Base-by-base conservation (phyloP, 345 rosid genomes). In the Lagerstroemia speciosa region DNA sequence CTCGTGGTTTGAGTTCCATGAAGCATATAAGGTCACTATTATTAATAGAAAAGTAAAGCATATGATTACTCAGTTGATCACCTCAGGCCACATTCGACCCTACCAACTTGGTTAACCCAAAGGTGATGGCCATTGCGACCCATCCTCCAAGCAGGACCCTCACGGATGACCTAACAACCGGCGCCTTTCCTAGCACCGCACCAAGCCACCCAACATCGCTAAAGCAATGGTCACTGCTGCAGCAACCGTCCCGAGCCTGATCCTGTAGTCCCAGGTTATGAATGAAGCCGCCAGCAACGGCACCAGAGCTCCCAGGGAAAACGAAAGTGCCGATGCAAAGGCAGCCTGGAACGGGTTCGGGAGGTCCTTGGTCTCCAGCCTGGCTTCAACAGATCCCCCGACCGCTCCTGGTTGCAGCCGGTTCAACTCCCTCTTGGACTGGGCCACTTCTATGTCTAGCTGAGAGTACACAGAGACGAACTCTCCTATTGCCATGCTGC, bases 401-500 rank as follows among this genome's bases (percentile, higher is more conserved):
- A 73, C 2, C 64, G 74, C 16, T 50, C 68, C 32, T 72, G 11
- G 61, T 33, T 3, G 38, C 74, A 53, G 19, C 1, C 73, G 70
- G 27, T 77, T n/a, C 34, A 63, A 72, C 22, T 82, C 84, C 67
- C 96, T 79, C 68, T 83, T 81, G 68, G 79, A 76, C 20, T 92
- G 98, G 48, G 97, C 89, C 17, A 88, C 17, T 74, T 90, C 91
- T 4, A 90, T 84, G 61, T 93, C 98, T 19, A 86, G 64, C 53
- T 93, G 98, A 12, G 98, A 84, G 74, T 90, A 84, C n/a, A n/a
- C n/a, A n/a, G n/a, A n/a, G n/a, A n/a, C n/a, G n/a, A n/a, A n/a
- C n/a, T n/a, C n/a, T n/a, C 16, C 97, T 1, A 92, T 88, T 7
- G 97, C 95, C 98, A 93, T 93, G 80, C 98, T 93, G 58, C 97